Evolutionary conservation across 768 basidiomycete genomes (phyloP), one percentile per base, ranked within the genome.

Genomic region (Suillus clintonianus): DNA sequence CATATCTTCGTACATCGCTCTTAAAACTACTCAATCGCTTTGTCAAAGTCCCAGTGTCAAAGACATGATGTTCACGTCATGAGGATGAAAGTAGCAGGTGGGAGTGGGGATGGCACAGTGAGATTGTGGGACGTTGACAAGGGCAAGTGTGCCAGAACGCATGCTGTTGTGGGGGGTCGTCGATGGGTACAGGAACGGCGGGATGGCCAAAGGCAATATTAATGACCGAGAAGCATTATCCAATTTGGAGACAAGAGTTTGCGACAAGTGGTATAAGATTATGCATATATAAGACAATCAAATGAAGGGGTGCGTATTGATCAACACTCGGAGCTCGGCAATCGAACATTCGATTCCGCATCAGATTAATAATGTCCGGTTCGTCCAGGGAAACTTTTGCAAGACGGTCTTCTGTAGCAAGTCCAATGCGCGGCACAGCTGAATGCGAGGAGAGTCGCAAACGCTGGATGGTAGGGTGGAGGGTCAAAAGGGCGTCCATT

Each of bases 111-210:
- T n/a, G n/a, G n/a, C n/a, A n/a, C n/a, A n/a, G n/a, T n/a, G n/a
- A n/a, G n/a, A n/a, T n/a, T n/a, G n/a, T n/a, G n/a, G n/a, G n/a
- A n/a, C n/a, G n/a, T n/a, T n/a, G n/a, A n/a, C n/a, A n/a, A n/a
- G n/a, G n/a, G n/a, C n/a, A n/a, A n/a, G n/a, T n/a, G n/a, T n/a
- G n/a, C n/a, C n/a, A n/a, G n/a, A n/a, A n/a, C n/a, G n/a, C n/a
- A n/a, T n/a, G n/a, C n/a, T n/a, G 45, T 69, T 90, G 54, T 89
- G 89, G 88, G 82, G 79, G 22, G 74, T 89, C 34, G 81, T 83
- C 55, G 88, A 88, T 63, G 73, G 62, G 19, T 80, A 77, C 55
- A 78, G 68, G 37, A 62, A 36, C 36, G 68, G 66, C 24, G 48
- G 57, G 19, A 53, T 69, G 36, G 75, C 66, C 3, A 73, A 72